These are phyloP conservation scores for Leccinum disarticulatum DNA, from an alignment of 768 basidiomycete genomes.

Conservation along the genomic window DNA sequence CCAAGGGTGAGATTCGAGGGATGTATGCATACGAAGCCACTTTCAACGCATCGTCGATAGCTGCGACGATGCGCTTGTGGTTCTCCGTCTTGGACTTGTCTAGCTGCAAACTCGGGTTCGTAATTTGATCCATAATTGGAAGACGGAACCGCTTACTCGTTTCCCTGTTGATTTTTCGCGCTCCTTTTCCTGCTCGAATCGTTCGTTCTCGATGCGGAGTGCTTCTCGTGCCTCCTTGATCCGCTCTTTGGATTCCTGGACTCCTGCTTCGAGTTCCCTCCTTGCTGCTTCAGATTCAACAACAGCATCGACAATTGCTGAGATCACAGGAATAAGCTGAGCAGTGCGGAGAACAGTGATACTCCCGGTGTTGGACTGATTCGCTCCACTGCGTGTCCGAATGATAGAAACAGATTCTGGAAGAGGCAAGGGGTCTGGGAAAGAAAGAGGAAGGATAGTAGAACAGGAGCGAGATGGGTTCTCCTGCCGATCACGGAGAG, in stretches of 20 bases:
- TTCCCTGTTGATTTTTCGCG: slow-evolving; percentile 51
- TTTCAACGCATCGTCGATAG: slow-evolving; percentile 57
- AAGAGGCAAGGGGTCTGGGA: slow-evolving; percentile 62
- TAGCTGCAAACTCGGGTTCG: slow-evolving; percentile 28
- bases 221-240: slow-evolving; percentile 52
- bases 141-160: slow-evolving; percentile 11
- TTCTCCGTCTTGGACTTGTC: slow-evolving; percentile 43
- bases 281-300: slow-evolving; percentile 48
- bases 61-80: slow-evolving; percentile 50
- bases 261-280: slow-evolving; percentile 60
- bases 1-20: slow-evolving; percentile 60
- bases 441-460: slow-evolving; percentile 29
- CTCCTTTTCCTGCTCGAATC: slow-evolving; percentile 40
- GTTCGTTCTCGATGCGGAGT: slow-evolving; percentile 32
- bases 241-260: slow-evolving; percentile 54
- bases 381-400: slow-evolving; percentile 47
- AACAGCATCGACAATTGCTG: slow-evolving; percentile 54
- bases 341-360: slow-evolving; percentile 43
- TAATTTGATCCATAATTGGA: background rate
- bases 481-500: slow-evolving; percentile 42
- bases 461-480: slow-evolving; percentile 16
- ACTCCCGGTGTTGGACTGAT: slow-evolving; percentile 26
- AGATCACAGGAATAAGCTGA: slow-evolving; percentile 68
- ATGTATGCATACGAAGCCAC: slow-evolving; percentile 45
- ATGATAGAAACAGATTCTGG: slow-evolving; percentile 41